These are phyloP conservation scores for Mucor plumbeus DNA, from an alignment of 371 early-diverging fungal genomes.

Conservation along the genomic window DNA sequence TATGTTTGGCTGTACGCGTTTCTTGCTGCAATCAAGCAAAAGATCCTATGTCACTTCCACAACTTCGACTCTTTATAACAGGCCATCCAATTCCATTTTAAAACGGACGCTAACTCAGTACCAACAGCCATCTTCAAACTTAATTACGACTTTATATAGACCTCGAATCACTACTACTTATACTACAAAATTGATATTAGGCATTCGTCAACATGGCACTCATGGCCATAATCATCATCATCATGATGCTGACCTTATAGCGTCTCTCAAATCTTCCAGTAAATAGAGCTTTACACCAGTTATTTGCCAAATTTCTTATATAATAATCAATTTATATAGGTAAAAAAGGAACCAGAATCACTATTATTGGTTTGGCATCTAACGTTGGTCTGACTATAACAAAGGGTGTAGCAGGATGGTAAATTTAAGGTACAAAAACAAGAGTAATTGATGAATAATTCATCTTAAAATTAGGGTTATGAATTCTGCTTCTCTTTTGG, in stretches of 20 bases:
- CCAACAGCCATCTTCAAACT: neutral
- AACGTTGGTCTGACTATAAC: slow-evolving; percentile 67
- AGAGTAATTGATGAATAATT: neutral
- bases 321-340: slow-evolving; percentile 24
- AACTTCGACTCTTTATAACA: neutral
- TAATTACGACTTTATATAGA: neutral
- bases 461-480: slow-evolving; percentile 45
- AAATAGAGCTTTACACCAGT: neutral
- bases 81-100: too few species aligned
- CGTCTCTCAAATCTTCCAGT: slow-evolving; percentile 29
- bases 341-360: slow-evolving; percentile 64
- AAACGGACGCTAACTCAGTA: neutral
- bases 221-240: slow-evolving; percentile 26
- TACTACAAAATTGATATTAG: neutral
- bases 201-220: slow-evolving; percentile 26
- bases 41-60: neutral
- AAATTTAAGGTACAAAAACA: neutral
- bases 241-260: slow-evolving; percentile 27
- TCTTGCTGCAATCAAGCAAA: neutral
- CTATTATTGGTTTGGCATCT: slow-evolving; percentile 66
- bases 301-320: neutral
- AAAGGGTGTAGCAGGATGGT: slow-evolving; percentile 75
- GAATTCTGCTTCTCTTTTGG: slow-evolving; percentile 75
- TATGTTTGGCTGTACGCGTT: slow-evolving; percentile 6
- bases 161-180: neutral